Percentiles rank a stretch among this genome's conserved stretches.
Conservation (phyloP, 345 rosid genomes). For the Salix exigua region DNA sequence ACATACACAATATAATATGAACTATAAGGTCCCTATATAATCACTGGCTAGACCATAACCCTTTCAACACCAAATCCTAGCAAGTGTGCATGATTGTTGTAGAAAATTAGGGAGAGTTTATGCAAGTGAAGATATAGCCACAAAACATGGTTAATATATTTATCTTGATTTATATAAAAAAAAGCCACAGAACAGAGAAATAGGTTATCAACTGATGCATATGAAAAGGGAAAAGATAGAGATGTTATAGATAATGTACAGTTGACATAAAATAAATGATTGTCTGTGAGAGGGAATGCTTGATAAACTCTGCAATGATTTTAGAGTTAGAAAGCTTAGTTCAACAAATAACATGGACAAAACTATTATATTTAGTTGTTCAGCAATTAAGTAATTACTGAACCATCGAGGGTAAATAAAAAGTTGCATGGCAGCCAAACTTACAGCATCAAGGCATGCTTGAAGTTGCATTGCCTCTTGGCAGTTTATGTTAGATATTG, state of each 20-base stretch:
- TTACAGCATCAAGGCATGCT: constrained; percentile 86
- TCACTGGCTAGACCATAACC: not conserved
- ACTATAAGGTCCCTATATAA: not conserved
- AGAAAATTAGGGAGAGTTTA: not conserved
- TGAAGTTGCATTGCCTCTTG: constrained; percentile 75
- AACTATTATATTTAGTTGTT: not conserved
- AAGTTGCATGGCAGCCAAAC: constrained; percentile 18
- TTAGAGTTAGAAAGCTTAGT: not conserved
- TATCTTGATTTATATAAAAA: too few relatives aligned
- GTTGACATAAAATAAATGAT: not conserved
- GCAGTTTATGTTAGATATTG: constrained; percentile 57
- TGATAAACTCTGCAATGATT: not conserved
- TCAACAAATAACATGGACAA: not conserved
- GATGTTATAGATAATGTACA: not conserved
- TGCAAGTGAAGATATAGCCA: not conserved
- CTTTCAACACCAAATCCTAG: not conserved
- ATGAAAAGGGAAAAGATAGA: not conserved
- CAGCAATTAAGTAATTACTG: not conserved
- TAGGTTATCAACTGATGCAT: not conserved
- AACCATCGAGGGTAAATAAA: not conserved
- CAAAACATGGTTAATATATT: too few relatives aligned
- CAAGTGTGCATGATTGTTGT: not conserved
- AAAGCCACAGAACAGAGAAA: not conserved
- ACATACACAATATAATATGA: not conserved
- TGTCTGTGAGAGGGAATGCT: not conserved